Evolutionary conservation across 2,329 filamentous ascomycete genomes (phyloP), one percentile per base, ranked within the genome.

Genomic region (Macrophomina pseudophaseolina): DNA sequence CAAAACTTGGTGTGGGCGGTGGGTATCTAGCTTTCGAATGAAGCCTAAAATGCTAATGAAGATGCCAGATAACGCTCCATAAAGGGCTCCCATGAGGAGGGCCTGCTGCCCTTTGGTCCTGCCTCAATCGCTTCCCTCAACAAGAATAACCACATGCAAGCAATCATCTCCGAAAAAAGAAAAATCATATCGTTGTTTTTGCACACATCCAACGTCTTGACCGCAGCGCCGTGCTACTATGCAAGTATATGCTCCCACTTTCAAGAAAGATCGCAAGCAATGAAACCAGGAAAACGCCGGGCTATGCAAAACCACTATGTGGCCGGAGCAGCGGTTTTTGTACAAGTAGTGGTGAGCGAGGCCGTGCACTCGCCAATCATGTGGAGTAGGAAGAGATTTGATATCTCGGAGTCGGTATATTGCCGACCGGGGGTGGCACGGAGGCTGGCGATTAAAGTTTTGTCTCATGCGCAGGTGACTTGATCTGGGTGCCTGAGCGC

Each of bases 11-110:
- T 23, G 23, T 23, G 23, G 23, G 9, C 23, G 35, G 38, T 42
- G 53, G 53, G 53, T 58, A 58, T 58, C 35, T 58, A 62, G 58
- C 58, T 62, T 62, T 49, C 58, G 44, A 40, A 62, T 7, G 32
- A 62, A 62, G 58, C 42, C n/a, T 28, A 49, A 49, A 46, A 44
- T 54, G 52, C 30, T 28, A 54, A 23, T 38, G 33, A 54, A 54
- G 7, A 44, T 44, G 42, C 42, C 42, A 44, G 42, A 14, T 54
- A 33, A 11, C 32, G 51, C 51, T 38, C 35, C 3, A n/a, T 54
- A 5, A 35, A 33, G 18, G 14, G 52, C 11, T 12, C 23, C n/a
- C 16, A 30, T 18, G n/a, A 8, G 11, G 12, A 14, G 8, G 16
- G 42, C 16, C 30, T 38, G 35, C 11, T 38, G n/a, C 28, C 30